phyloP scores from a whole-genome alignment of 768 basidiomycete species.

The Krasilnikovozyma curviuscula region DNA sequence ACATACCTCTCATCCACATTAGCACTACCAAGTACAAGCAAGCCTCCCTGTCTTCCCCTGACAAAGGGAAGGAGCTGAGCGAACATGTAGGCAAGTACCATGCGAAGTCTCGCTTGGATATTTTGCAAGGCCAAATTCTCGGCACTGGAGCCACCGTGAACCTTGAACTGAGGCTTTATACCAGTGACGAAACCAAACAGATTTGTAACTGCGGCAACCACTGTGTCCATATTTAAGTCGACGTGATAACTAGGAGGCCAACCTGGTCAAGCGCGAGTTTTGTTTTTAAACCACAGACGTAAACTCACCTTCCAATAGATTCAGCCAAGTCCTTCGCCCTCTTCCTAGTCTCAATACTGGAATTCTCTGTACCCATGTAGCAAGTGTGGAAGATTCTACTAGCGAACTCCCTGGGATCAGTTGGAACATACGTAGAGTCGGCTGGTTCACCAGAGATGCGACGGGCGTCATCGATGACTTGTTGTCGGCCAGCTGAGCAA shows the following conservation, averaged over 20 bases:
- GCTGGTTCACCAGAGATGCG: conserved; percentile 70
- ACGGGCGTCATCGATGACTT: conserved; percentile 77
- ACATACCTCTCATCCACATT: conserved; percentile 89
- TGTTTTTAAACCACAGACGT: neutral
- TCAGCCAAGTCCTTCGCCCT: conserved; percentile 71
- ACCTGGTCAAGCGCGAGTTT: neutral
- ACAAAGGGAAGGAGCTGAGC: conserved; percentile 89
- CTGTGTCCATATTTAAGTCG: conserved; percentile 85
- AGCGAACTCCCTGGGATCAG: conserved; percentile 71
- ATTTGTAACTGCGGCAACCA: conserved; percentile 65
- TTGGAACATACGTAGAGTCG: conserved; percentile 61
- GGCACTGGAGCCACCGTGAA: conserved; percentile 62
- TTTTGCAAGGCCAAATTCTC: conserved; percentile 97
- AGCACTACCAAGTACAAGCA: conserved; percentile 90
- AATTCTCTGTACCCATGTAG: conserved; percentile 98
- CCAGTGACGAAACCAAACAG: conserved; percentile 70
- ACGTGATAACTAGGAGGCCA: conserved; percentile 52
- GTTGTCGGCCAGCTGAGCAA: conserved; percentile 36
- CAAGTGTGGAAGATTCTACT: conserved; percentile 84
- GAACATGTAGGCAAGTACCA: conserved; percentile 88
- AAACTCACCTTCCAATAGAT: conserved; percentile 65
- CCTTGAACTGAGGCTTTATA: conserved; percentile 51
- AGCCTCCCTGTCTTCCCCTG: conserved; percentile 57
- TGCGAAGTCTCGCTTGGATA: conserved; percentile 78
- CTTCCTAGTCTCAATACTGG: conserved; percentile 60